phyloP scores from a whole-genome alignment of 306 rosid genomes.

The Vicia faba region DNA sequence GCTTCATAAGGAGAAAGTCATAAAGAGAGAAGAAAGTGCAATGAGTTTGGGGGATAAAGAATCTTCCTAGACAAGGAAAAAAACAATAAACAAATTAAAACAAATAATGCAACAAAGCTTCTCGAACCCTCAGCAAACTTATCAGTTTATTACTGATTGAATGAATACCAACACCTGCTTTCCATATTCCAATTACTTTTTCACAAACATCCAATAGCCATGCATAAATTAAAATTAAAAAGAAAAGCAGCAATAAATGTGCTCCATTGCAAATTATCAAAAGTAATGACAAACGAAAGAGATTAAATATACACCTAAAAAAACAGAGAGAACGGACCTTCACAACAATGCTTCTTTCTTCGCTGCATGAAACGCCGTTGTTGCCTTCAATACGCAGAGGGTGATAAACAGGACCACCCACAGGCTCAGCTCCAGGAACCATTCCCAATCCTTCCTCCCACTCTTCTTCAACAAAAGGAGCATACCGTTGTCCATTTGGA shows the following conservation, averaged over 20 bases:
- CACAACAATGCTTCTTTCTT: conserved; percentile 38
- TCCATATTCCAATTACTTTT: conserved; percentile 14
- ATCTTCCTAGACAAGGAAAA: conserved; percentile 16
- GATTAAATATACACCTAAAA: neutral
- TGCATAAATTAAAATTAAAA: conserved; percentile 21
- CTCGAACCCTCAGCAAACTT: neutral
- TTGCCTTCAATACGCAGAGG: conserved; percentile 42
- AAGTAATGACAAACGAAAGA: conserved; percentile 17
- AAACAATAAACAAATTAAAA: neutral
- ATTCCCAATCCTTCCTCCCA: conserved; percentile 75
- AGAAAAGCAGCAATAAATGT: conserved; percentile 16
- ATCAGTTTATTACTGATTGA: conserved; percentile 12
- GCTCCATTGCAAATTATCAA: conserved; percentile 14
- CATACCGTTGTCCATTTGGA: conserved; percentile 97
- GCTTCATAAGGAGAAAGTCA: neutral
- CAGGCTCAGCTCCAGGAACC: conserved; percentile 65
- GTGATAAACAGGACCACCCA: conserved; percentile 40
- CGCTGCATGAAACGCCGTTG: conserved; percentile 38
- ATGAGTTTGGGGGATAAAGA: conserved; percentile 2
- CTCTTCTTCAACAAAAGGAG: conserved; percentile 95
- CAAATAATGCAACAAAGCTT: conserved; percentile 23
- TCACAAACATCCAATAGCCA: conserved; percentile 3
- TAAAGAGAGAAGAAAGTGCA: conserved; percentile 16
- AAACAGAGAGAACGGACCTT: conserved; percentile 47
- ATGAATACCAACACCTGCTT: neutral